These are phyloP conservation scores for Calcarisporium arbuscula DNA, from an alignment of 2,329 filamentous ascomycete genomes.

Conservation along the genomic window DNA sequence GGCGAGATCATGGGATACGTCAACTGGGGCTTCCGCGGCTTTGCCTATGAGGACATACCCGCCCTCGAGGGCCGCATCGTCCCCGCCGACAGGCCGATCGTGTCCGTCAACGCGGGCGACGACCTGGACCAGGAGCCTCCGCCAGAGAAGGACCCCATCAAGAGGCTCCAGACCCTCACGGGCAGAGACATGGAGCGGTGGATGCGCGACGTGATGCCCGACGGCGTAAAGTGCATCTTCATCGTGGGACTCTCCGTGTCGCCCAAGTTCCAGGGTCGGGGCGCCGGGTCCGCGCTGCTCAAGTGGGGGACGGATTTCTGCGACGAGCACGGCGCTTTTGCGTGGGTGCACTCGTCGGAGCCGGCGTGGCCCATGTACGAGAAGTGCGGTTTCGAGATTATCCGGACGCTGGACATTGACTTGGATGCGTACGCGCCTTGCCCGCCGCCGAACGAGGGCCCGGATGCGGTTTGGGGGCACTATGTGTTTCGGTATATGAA, in stretches of 20 bases:
- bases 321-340: constrained; percentile 20
- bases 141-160: constrained; percentile 17
- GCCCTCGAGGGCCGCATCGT: constrained; percentile 10
- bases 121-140: neutral
- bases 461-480: constrained; percentile 21
- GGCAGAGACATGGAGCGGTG: constrained; percentile 23
- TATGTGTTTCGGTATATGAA: constrained; percentile 29
- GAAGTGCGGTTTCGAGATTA: constrained; percentile 22
- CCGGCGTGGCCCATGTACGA: constrained; percentile 21
- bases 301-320: constrained; percentile 23
- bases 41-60: constrained; percentile 17
- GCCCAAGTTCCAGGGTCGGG: constrained; percentile 22
- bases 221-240: constrained; percentile 24
- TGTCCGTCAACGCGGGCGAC: too few species aligned
- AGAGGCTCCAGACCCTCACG: constrained; percentile 22
- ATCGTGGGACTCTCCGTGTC: constrained; percentile 24
- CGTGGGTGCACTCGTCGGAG: constrained; percentile 30
- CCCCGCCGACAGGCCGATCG: constrained; percentile 5
- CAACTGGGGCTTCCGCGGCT: constrained; percentile 25
- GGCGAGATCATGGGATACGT: constrained; percentile 22
- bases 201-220: constrained; percentile 23
- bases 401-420: constrained; percentile 21
- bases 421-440: constrained; percentile 24
- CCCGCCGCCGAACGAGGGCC: constrained; percentile 17
- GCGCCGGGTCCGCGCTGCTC: constrained; percentile 25